Base-by-base conservation (phyloP, 108 stramenopile genomes). In the Schizochytrium sp. region DNA sequence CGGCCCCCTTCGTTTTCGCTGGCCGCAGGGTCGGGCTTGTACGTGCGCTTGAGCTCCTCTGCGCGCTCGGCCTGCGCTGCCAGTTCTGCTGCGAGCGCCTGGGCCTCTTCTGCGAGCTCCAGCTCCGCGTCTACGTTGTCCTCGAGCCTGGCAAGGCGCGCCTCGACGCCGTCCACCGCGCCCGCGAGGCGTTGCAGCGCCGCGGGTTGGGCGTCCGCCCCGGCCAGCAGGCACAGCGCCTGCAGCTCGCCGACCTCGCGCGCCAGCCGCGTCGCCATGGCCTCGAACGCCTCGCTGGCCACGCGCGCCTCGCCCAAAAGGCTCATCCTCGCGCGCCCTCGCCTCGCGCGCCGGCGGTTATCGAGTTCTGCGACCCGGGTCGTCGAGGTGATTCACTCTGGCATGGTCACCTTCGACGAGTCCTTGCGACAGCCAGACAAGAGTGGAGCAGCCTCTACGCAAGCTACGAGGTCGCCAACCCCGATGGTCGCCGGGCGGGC, bases 211-310 rank as follows among this genome's bases (percentile, higher is more conserved):
- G 45, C 76, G 6, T 83, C 76, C 10, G 51, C n/a, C 18, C 76
- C 76, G 6, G 45, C 51, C 76, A 83, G 48, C n/a, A 83, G 48
- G 76, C 76, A 83, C 10, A 83, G 51, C 51, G 48, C 76, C 51
- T 83, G 76, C 48, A 83, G 76, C 51, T 83, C 76, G 76, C 48
- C n/a, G 10, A 83, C 76, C 51, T 83, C 48, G n/a, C 76, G 76
- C n/a, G 76, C 76, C 14, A 83, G 45, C 48, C 51, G 10, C 10
- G 45, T 23, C n/a, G 76, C 28, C 76, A 83, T 1, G 16, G 45
- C 25, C n/a, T 23, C 28, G 76, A 83, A 83, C 18, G 18, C 76
- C 45, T 83, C 76, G 51, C 25, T 53, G 51, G 76, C 76, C 76
- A 34, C 45, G 28, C 76, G 76, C 45, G 76, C 76, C 76, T 55